Base-by-base conservation (phyloP, 2,329 filamentous ascomycete species). In the Thielaviopsis ethacetica region DNA sequence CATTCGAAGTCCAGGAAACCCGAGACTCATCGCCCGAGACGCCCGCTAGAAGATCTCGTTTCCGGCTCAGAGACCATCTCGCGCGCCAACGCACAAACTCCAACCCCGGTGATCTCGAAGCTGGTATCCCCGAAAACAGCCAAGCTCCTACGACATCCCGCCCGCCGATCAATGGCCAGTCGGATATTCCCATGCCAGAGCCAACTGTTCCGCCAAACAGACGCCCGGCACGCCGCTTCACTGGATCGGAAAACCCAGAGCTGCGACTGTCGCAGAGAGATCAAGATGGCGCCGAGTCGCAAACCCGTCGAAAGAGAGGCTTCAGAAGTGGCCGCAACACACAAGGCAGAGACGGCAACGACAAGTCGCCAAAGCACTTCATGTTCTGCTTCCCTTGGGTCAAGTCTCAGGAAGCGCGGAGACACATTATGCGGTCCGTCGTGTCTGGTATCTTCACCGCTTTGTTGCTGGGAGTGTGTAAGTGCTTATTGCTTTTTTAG, bases 381-480 rank as follows among this genome's bases (percentile, higher is more conserved):
- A 63, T 81, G 3, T 75, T 76, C 59, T 82, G 78, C 65, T 74
- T 80, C 59, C 78, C 80, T 3, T 76, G 76, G 70, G 67, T 83
- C 56, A 74, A 75, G 65, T 81, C 81, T 50, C 70, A 70, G 54
- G 74, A 72, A 56, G 72, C 81, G 61, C 76, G 81, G 44, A 68
- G 72, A 44, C 79, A 82, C 63, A 75, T 84, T 47, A 65, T 84
- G 59, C 76, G 76, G 34, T 84, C 80, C 66, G 75, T 85, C 24
- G 76, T 87, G 6, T 86, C 86, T 5, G 85, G 84, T 1, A 62
- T 78, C 5, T 80, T 88, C 59, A 69, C 88, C 10, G 67, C 78
- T 5, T 66, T 77, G 30, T 73, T 85, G 53, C 67, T 88, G 50
- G 71, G 78, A 57, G 75, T 86, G 41, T 91, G 86, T 89, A 77